Evolutionary conservation across 2,329 filamentous ascomycete genomes (phyloP).

Genomic region (Phyllosticta paracitricarpa): DNA sequence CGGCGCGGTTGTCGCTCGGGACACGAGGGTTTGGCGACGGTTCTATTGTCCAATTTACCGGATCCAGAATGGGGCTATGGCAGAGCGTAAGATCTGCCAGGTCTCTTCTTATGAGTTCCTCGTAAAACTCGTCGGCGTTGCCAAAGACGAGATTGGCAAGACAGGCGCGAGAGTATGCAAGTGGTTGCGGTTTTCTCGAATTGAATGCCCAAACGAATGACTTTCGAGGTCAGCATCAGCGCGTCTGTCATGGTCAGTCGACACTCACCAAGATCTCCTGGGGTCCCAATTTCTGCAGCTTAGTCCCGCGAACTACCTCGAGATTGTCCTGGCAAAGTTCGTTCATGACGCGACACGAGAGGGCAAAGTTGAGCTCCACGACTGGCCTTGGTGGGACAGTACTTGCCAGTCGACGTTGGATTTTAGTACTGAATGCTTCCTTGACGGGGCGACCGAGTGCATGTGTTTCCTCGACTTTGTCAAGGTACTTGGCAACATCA

Average conservation of each 20-base stretch:
- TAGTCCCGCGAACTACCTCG: conserved; percentile 37
- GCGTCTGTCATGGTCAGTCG: not conserved
- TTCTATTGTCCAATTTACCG: conserved; percentile 66
- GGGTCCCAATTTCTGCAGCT: conserved; percentile 19
- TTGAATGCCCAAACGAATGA: conserved; percentile 68
- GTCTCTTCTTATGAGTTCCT: conserved; percentile 71
- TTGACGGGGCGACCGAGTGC: conserved; percentile 54
- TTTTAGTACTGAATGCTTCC: conserved; percentile 78
- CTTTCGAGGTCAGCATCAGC: conserved; percentile 28
- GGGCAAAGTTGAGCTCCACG: conserved; percentile 62
- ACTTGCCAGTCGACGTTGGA: conserved; percentile 85
- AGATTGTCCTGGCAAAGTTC: conserved; percentile 63
- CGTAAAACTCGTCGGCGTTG: conserved; percentile 52
- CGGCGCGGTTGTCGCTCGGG: conserved; percentile 61
- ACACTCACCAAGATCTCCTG: conserved; percentile 21
- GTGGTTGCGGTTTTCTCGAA: conserved; percentile 69
- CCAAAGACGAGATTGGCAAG: conserved; percentile 68
- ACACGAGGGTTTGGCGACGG: conserved; percentile 29
- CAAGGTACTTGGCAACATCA: conserved; percentile 33
- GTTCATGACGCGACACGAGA: conserved; percentile 60
- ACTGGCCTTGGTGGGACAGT: conserved; percentile 90
- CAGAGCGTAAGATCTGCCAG: conserved; percentile 69
- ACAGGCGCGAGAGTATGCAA: conserved; percentile 72
- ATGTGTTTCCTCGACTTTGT: conserved; percentile 50
- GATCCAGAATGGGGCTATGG: conserved; percentile 59